Conservation (phyloP, 495 filamentous ascomycete species). For the Annulohypoxylon stygium region DNA sequence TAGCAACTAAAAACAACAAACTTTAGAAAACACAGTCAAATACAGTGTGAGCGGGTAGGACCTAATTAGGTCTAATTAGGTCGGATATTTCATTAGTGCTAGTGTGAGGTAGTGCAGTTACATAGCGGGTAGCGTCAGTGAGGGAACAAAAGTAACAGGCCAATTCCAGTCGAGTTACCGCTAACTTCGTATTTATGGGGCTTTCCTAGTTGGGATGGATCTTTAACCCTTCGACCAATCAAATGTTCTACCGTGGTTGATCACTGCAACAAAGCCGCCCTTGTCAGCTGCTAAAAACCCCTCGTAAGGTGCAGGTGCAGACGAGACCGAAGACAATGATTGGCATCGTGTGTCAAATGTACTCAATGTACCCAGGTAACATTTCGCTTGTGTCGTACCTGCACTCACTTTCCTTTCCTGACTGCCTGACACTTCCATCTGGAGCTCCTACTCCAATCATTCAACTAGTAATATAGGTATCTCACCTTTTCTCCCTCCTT, state of each 20-base stretch:
- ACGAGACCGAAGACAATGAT: constrained; percentile 24
- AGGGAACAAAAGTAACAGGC: not conserved
- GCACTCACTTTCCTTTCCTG: constrained; percentile 23
- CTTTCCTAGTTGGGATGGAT: constrained; percentile 33
- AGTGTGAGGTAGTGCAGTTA: not conserved
- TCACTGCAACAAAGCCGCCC: constrained; percentile 24
- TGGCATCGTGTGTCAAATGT: constrained; percentile 32
- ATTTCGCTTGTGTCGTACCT: constrained; percentile 21
- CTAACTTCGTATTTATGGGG: constrained; percentile 14
- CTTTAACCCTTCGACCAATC: constrained; percentile 19
- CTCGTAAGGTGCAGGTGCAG: constrained; percentile 24
- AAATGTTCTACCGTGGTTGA: constrained; percentile 10
- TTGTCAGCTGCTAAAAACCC: constrained; percentile 31
- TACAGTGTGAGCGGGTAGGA: constrained; percentile 14
- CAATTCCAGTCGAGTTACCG: constrained; percentile 17
- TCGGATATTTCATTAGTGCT: not conserved
- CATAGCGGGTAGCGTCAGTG: not conserved
- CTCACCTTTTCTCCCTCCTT: constrained; percentile 29
- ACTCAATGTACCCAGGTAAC: constrained; percentile 31
- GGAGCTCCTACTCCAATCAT: constrained; percentile 34
- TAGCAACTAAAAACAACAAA: not conserved
- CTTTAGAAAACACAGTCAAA: not conserved
- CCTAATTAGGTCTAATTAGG: constrained; percentile 23
- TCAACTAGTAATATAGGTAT: constrained; percentile 14
- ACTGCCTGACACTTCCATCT: too few relatives aligned